Percentiles rank a stretch among this genome's conserved stretches.
phyloP scores from a whole-genome alignment of 1,284 basidiomycete species.

The Takashimella koratensis region DNA sequence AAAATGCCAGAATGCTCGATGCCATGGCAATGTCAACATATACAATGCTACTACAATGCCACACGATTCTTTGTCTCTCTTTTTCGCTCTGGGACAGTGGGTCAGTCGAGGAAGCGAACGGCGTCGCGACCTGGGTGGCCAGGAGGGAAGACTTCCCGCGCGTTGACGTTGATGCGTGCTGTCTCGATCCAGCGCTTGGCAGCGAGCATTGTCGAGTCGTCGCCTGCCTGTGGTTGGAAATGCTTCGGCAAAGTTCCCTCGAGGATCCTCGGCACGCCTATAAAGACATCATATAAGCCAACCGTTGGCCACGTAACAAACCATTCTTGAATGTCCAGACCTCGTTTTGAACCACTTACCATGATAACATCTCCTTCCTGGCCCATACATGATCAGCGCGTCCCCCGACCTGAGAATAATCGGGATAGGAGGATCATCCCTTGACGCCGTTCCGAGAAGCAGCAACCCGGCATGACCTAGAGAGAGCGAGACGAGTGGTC shows the following conservation, averaged over 20 bases:
- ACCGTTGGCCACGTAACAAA: not conserved
- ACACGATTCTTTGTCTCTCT: too few species aligned
- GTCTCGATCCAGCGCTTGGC: conserved; percentile 56
- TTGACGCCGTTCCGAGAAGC: conserved; percentile 75
- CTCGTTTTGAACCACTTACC: too few species aligned
- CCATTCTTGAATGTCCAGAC: not conserved
- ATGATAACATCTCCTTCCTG: conserved; percentile 77
- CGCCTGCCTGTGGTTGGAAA: conserved; percentile 47
- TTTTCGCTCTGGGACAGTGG: too few species aligned
- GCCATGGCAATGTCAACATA: too few species aligned
- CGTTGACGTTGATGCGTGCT: conserved; percentile 74
- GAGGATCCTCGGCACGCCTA: conserved; percentile 84
- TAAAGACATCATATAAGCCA: too few species aligned
- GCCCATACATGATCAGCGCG: conserved; percentile 84
- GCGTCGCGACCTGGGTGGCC: conserved; percentile 8
- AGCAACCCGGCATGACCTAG: conserved; percentile 82
- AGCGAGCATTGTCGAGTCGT: conserved; percentile 46
- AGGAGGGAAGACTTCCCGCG: conserved; percentile 64
- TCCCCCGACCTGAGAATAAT: conserved; percentile 83
- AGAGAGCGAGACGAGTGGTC: conserved; percentile 84
- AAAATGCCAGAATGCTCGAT: too few species aligned
- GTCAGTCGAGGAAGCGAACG: too few species aligned
- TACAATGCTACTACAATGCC: too few species aligned
- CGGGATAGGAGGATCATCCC: conserved; percentile 69
- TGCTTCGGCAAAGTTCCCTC: conserved; percentile 69